Conservation (phyloP, 2,329 filamentous ascomycete species). For the Tolypocladium tundrense region DNA sequence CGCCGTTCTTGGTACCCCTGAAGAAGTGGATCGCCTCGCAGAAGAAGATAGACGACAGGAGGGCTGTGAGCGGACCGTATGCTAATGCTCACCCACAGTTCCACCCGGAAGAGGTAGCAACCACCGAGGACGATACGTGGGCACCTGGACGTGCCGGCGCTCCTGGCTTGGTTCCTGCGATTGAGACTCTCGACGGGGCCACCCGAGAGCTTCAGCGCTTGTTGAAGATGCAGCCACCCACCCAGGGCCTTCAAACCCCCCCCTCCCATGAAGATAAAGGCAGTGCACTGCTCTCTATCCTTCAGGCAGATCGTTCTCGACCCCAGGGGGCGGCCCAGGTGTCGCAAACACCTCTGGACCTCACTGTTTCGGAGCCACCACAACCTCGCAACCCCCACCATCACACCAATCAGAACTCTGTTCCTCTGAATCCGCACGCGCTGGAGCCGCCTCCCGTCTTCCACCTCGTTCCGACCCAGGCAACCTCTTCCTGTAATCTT, state of each 20-base stretch:
- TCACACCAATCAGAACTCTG: conserved; percentile 36
- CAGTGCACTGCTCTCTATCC: conserved; percentile 41
- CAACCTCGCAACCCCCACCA: conserved; percentile 50
- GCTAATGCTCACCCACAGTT: conserved; percentile 28
- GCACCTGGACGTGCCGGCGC: conserved; percentile 25
- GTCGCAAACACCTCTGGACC: conserved; percentile 45
- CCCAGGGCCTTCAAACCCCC: conserved; percentile 33
- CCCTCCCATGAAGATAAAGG: conserved; percentile 31
- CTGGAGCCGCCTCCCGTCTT: conserved; percentile 23
- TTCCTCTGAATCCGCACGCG: conserved; percentile 12
- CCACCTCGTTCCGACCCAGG: conserved; percentile 11
- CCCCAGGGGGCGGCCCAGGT: conserved; percentile 11
- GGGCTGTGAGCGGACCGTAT: conserved; percentile 28
- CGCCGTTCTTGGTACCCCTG: conserved; percentile 75
- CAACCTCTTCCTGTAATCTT: conserved; percentile 7
- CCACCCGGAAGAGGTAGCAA: conserved; percentile 42
- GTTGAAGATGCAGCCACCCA: conserved; percentile 44
- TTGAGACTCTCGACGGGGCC: conserved; percentile 39
- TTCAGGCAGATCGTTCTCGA: conserved; percentile 27
- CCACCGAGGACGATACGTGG: conserved; percentile 53
- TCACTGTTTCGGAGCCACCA: conserved; percentile 35
- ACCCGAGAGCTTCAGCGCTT: conserved; percentile 43
- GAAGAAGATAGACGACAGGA: conserved; percentile 57
- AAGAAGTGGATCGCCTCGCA: conserved; percentile 88
- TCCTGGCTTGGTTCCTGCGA: conserved; percentile 23